These are phyloP conservation scores for Celoporthe dispersa DNA, from an alignment of 2,329 filamentous ascomycete genomes.

Conservation along the genomic window DNA sequence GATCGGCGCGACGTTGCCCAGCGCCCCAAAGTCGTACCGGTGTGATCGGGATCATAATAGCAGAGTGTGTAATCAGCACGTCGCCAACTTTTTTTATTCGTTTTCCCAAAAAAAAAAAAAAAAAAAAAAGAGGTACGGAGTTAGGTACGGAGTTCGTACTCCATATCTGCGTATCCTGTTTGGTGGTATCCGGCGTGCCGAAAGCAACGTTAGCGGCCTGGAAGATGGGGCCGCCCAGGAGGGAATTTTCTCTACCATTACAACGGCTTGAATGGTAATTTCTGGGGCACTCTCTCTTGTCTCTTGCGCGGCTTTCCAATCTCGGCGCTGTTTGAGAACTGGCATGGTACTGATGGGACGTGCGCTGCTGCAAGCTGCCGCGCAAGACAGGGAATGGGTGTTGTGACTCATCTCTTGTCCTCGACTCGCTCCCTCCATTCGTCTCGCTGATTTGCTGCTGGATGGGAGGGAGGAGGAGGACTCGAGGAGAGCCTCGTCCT, in stretches of 20 bases:
- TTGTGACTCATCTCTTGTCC: constrained; percentile 18
- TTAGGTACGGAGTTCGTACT: not conserved
- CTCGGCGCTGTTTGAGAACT: constrained; percentile 9
- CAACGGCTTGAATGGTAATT: not conserved
- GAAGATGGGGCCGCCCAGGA: not conserved
- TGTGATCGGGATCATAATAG: no score
- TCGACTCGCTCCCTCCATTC: constrained; percentile 12
- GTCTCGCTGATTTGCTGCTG: constrained; percentile 10
- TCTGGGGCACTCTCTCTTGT: not conserved
- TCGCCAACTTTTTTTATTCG: no score
- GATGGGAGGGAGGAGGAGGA: no score
- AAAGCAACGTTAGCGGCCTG: not conserved
- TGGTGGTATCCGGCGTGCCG: not conserved
- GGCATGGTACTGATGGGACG: constrained; percentile 2
- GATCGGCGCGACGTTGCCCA: no score
- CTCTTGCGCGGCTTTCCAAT: not conserved
- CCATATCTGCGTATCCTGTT: not conserved
- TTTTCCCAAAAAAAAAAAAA: no score
- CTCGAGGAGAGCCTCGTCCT: not conserved
- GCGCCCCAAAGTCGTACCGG: no score
- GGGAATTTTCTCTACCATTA: not conserved
- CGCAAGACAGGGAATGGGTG: constrained; percentile 13
- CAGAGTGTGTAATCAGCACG: not conserved
- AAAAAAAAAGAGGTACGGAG: not conserved
- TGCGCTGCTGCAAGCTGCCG: not conserved